Evolutionary conservation across 768 basidiomycete genomes (phyloP).

Genomic region (Piloderma croceum): DNA sequence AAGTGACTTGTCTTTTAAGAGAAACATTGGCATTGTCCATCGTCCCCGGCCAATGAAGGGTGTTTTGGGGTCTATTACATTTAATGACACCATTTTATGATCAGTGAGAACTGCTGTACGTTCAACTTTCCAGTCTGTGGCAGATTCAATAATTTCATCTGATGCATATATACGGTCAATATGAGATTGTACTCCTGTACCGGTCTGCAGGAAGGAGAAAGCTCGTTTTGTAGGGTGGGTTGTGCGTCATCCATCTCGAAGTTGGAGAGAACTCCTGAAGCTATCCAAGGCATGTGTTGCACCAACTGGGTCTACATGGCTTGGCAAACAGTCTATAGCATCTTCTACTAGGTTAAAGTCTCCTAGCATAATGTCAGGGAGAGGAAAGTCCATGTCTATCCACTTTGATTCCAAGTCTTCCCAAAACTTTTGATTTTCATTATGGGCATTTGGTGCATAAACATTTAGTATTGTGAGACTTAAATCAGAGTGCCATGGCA

Average conservation of each 20-base stretch:
- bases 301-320: conserved; percentile 8
- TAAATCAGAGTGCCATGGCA: conserved; percentile 14
- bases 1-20: conserved; percentile 18
- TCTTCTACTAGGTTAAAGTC: conserved; percentile 42
- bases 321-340: conserved; percentile 30
- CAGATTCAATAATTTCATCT: conserved; percentile 1
- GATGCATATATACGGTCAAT: conserved; percentile 33
- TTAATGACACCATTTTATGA: conserved; percentile 26
- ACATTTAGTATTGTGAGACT: conserved; percentile 26
- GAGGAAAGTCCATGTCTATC: conserved; percentile 2
- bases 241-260: conserved; percentile 30
- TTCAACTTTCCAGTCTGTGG: conserved; percentile 23
- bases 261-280: conserved; percentile 13
- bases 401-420: conserved; percentile 9
- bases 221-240: conserved; percentile 13
- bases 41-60: conserved; percentile 27
- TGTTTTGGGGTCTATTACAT: conserved; percentile 14
- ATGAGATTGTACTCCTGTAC: conserved; percentile 18
- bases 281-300: conserved; percentile 13
- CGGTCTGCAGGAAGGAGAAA: conserved; percentile 24
- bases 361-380: conserved; percentile 31
- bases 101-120: conserved; percentile 20
- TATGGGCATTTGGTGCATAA: conserved; percentile 30
- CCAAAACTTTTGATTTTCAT: conserved; percentile 30
- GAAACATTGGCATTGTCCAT: conserved; percentile 22